Base-by-base conservation (phyloP, 1,139 yeast species). In the Kodamaea plutei region DNA sequence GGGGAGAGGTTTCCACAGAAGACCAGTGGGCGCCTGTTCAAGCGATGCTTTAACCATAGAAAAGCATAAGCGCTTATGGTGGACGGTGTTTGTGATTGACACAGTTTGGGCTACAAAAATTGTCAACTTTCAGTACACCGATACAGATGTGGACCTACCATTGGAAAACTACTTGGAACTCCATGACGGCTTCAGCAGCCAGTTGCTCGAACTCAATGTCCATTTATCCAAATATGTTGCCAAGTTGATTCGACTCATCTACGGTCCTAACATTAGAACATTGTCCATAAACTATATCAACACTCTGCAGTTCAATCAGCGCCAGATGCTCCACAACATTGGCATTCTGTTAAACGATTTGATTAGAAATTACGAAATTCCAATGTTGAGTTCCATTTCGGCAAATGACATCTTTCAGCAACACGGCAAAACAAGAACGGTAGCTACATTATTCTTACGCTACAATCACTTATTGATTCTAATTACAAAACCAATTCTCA, bases 1-100 rank as follows among this genome's bases (percentile, higher is more conserved):
- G 8, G 58, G 70, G 6, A 56, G 59, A 29, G 73, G 73, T 2
- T 57, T 58, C 30, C 79, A 73, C 48, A 52, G 73, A 19, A 65
- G 26, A 15, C 33, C 31, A 9, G 9, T 26, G 3, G n/a, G 19
- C 60, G 13, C 6, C 20, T 30, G 30, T 10, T 8, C 17, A 17
- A 8, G 11, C 12, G 26, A 28, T 24, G 26, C 21, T 4, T 25
- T n/a, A 14, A 11, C 8, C 10, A 26, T 22, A 11, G 76, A 73
- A 33, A 65, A 63, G 35, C 47, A 64, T 8, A 68, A 72, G 43
- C 54, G 76, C 23, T 45, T 72, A 8, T 73, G 78, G 77, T 73
- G 79, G 79, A 61, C 77, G 4, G 62, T 69, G 4, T 72, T 67
- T 43, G 62, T 70, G 5, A 59, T 70, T 39, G 77, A 72, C 43